A percentile compares a stretch with the other conserved stretches of the same genome.
Evolutionary conservation across 1,284 basidiomycete genomes (phyloP).

Genomic region (Cystobasidiaceae sp.): DNA sequence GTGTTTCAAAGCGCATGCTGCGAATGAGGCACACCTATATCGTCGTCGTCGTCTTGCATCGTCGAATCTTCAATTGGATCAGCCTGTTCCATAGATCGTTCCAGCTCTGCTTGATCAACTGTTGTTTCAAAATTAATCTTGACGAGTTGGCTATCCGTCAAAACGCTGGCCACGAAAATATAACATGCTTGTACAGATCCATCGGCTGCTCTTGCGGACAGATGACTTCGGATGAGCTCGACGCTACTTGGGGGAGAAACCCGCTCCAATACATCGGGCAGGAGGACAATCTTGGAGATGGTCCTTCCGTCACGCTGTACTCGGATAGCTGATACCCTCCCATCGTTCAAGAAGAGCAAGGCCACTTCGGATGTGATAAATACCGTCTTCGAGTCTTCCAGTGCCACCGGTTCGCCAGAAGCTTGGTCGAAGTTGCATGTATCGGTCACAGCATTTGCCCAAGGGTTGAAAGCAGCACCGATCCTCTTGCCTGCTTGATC

Average conservation of each 20-base stretch:
- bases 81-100: too few species aligned
- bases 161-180: conserved; percentile 36
- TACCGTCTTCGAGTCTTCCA: conserved; percentile 69
- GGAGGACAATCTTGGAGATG: conserved; percentile 46
- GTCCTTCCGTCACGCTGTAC: conserved; percentile 50
- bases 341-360: conserved; percentile 47
- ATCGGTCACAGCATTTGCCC: conserved; percentile 52
- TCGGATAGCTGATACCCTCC: conserved; percentile 46
- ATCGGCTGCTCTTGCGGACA: conserved; percentile 21
- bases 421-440: conserved; percentile 52
- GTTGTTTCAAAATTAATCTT: conserved; percentile 8
- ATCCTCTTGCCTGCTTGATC: conserved; percentile 78
- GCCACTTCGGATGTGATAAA: conserved; percentile 61
- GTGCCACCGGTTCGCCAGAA: conserved; percentile 48
- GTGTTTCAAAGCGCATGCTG: too few species aligned
- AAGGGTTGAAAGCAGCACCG: conserved; percentile 73
- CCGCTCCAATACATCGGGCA: conserved; percentile 6
- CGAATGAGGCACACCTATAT: conserved; percentile 35
- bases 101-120: conserved; percentile 23
- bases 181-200: conserved; percentile 41
- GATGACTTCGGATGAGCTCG: conserved; percentile 41
- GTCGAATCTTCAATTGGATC: conserved; percentile 35
- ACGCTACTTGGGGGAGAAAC: background rate
- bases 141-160: conserved; percentile 13
- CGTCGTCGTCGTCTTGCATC: conserved; percentile 35